Conservation (phyloP, 176 grass and related monocot genomes). For the Zizania latifolia region DNA sequence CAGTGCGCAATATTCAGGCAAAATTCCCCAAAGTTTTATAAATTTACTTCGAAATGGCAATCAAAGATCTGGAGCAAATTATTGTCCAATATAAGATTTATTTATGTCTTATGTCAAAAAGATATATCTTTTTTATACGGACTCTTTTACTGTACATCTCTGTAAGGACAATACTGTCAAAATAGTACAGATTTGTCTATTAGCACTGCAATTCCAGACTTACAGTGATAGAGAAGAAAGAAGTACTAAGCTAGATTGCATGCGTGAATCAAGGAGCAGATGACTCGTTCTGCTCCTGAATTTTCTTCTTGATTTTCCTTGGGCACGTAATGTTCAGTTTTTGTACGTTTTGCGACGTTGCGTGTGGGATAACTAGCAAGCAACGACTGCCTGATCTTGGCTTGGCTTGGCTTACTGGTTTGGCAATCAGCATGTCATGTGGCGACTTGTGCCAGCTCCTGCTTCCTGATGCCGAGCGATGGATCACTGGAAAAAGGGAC, state of each 20-base stretch:
- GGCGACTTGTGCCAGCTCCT: constrained; percentile 15
- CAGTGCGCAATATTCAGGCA: neutral
- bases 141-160: too few relatives aligned
- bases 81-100: neutral
- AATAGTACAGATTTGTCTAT: neutral
- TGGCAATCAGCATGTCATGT: neutral
- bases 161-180: too few relatives aligned
- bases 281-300: neutral
- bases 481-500: neutral
- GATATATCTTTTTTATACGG: too few relatives aligned
- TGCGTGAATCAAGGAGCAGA: neutral
- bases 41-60: neutral
- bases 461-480: neutral
- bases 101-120: neutral
- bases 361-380: neutral
- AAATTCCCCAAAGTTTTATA: neutral
- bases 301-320: neutral
- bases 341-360: neutral
- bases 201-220: neutral
- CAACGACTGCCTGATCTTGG: neutral
- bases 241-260: neutral
- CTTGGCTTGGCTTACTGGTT: constrained; percentile 10
- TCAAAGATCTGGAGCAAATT: neutral
- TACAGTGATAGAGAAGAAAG: neutral
- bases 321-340: neutral